phyloP scores from a whole-genome alignment of 2,329 filamentous ascomycete genomes.

The Xylaria sp. region DNA sequence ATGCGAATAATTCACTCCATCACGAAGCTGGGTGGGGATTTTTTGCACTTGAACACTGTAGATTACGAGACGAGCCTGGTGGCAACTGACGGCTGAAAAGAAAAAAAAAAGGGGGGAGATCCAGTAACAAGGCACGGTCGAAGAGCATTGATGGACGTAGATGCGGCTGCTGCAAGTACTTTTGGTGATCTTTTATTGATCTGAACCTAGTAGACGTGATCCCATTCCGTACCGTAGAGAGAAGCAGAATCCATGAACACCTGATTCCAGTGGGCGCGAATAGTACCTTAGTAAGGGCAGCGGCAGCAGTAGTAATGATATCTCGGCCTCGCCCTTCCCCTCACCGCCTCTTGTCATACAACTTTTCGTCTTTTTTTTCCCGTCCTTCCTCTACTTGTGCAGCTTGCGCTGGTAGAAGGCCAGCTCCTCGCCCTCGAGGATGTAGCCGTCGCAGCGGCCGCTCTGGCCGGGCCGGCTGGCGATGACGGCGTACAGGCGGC shows the following conservation, averaged over 20 bases:
- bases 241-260: conserved; percentile 42
- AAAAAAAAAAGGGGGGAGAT: no score
- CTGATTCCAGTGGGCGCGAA: conserved; percentile 39
- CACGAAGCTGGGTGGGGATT: no score
- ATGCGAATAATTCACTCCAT: no score
- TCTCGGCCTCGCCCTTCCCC: conserved; percentile 27
- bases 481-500: conserved; percentile 93
- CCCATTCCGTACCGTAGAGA: conserved; percentile 39
- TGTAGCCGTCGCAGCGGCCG: conserved; percentile 94
- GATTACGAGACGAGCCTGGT: no score
- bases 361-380: conserved; percentile 19
- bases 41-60: no score
- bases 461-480: conserved; percentile 94
- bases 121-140: neutral
- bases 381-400: conserved; percentile 78
- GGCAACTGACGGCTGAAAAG: no score
- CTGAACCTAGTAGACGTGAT: conserved; percentile 38
- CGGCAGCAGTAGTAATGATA: conserved; percentile 27
- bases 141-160: conserved; percentile 1
- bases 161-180: conserved; percentile 17
- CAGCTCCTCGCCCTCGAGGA: conserved; percentile 98
- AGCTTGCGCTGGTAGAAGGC: conserved; percentile 99
- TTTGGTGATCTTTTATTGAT: conserved; percentile 41
- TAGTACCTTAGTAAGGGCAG: conserved; percentile 31
- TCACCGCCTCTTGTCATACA: conserved; percentile 11